These are phyloP conservation scores for Aquilaria agallochum DNA, from an alignment of 441 rosid genomes.

Conservation along the genomic window DNA sequence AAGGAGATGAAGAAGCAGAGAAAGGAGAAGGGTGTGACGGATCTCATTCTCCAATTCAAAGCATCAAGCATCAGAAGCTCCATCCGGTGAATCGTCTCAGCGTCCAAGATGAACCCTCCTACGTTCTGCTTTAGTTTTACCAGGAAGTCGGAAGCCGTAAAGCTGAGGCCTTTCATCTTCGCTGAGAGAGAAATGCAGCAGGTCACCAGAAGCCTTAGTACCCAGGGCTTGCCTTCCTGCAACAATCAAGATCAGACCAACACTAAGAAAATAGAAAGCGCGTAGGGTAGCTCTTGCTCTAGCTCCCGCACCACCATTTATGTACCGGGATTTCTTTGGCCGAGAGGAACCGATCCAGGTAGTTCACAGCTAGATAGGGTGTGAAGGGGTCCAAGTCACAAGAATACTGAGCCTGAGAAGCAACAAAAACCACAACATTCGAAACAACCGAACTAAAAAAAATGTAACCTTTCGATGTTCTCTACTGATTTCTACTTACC, in stretches of 20 bases:
- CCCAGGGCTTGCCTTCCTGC: conserved; percentile 56
- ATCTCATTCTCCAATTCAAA: conserved; percentile 67
- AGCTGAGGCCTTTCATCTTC: conserved; percentile 40
- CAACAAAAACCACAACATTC: background rate
- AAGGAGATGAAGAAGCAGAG: conserved; percentile 41
- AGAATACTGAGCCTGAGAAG: conserved; percentile 36
- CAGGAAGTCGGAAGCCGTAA: conserved; percentile 36
- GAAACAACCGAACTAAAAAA: background rate
- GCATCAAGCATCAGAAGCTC: conserved; percentile 53
- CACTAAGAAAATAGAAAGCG: background rate
- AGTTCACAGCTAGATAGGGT: conserved; percentile 59
- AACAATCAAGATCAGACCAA: conserved; percentile 4
- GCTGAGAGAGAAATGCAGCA: conserved; percentile 61
- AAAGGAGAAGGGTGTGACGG: conserved; percentile 67
- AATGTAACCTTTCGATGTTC: background rate
- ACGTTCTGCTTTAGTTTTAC: conserved; percentile 34
- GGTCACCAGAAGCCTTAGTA: conserved; percentile 34
- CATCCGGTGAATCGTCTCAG: conserved; percentile 42
- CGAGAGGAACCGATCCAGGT: conserved; percentile 62
- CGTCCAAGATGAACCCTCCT: conserved; percentile 36
- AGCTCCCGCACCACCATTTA: no score
- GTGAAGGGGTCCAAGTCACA: conserved; percentile 34
- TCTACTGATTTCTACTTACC: conserved; percentile 19
- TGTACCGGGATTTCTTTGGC: conserved; percentile 42
- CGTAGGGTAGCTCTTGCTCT: no score